A percentile compares a stretch with the other conserved stretches of the same genome.
These are phyloP conservation scores for Trametes sp. DNA, from an alignment of 1,284 basidiomycete genomes.

Conservation along the genomic window DNA sequence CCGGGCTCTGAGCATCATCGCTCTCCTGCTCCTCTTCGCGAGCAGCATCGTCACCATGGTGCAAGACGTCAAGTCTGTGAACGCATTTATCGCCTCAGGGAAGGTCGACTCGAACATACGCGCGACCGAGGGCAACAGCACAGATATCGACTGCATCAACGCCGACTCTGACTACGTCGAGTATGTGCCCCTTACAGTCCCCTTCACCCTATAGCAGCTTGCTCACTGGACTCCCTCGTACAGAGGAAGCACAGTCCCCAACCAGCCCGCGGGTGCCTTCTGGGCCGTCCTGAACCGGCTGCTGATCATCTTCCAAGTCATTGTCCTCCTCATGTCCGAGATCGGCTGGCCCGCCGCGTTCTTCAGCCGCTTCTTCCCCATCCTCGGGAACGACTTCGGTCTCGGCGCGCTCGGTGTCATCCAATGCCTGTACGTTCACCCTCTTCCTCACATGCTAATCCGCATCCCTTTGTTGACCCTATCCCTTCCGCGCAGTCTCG, in stretches of 20 bases:
- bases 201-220: conserved; percentile 82
- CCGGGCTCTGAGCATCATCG: conserved; percentile 79
- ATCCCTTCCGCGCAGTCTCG: conserved; percentile 53
- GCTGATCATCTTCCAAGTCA: conserved; percentile 79
- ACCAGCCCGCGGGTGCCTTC: conserved; percentile 86
- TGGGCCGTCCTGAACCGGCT: conserved; percentile 87
- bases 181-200: conserved; percentile 52
- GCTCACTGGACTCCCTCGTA: conserved; percentile 69
- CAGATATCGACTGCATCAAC: conserved; percentile 52
- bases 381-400: conserved; percentile 84
- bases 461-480: conserved; percentile 40
- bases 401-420: conserved; percentile 84
- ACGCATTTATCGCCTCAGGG: conserved; percentile 58
- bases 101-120: conserved; percentile 38
- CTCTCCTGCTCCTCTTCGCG: conserved; percentile 77
- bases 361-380: conserved; percentile 85
- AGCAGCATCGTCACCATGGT: conserved; percentile 84
- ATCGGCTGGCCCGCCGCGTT: conserved; percentile 72
- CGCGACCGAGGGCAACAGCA: conserved; percentile 37
- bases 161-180: conserved; percentile 76
- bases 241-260: conserved; percentile 59
- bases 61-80: conserved; percentile 81
- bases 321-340: conserved; percentile 77
- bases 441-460: conserved; percentile 84
- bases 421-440: conserved; percentile 80